These are phyloP conservation scores for Penicillium cataractarum DNA, from an alignment of 495 filamentous ascomycete genomes.

Conservation along the genomic window DNA sequence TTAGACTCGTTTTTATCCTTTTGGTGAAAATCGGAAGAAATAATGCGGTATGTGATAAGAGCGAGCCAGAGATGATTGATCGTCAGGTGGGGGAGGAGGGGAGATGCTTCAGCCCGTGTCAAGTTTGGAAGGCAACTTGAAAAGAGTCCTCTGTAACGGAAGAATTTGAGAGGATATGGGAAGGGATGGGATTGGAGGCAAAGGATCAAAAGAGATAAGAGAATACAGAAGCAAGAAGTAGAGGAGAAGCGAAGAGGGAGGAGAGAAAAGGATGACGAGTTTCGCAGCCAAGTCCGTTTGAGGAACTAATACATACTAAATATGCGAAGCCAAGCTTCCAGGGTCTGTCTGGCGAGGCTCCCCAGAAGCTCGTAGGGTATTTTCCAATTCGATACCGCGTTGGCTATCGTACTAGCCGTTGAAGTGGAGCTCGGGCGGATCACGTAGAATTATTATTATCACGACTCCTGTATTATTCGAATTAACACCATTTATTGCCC, in stretches of 20 bases:
- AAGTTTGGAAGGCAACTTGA: background rate
- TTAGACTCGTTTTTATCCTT: background rate
- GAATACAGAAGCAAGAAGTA: conserved; percentile 12
- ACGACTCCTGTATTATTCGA: background rate
- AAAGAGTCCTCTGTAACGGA: background rate
- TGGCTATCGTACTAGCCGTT: conserved; percentile 22
- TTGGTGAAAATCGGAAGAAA: background rate
- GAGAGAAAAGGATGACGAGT: conserved; percentile 21
- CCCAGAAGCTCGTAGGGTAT: conserved; percentile 22
- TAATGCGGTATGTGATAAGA: conserved; percentile 1
- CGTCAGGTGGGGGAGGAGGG: background rate
- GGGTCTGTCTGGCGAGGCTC: conserved; percentile 29
- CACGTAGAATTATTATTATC: conserved; percentile 1
- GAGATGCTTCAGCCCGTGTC: background rate
- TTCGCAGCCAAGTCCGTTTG: conserved; percentile 14
- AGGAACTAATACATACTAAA: conserved; percentile 28
- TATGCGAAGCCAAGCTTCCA: conserved; percentile 38
- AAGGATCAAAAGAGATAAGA: conserved; percentile 6
- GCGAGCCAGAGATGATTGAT: background rate
- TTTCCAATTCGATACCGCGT: conserved; percentile 19
- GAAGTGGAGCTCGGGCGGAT: conserved; percentile 16
- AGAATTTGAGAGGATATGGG: conserved; percentile 12
- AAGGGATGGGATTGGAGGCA: conserved; percentile 7
- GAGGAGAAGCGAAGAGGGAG: conserved; percentile 9
- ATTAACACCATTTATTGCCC: background rate